These are phyloP conservation scores for Teratosphaeria pseudoeucalypti DNA, from an alignment of 2,329 filamentous ascomycete species.

Conservation along the genomic window DNA sequence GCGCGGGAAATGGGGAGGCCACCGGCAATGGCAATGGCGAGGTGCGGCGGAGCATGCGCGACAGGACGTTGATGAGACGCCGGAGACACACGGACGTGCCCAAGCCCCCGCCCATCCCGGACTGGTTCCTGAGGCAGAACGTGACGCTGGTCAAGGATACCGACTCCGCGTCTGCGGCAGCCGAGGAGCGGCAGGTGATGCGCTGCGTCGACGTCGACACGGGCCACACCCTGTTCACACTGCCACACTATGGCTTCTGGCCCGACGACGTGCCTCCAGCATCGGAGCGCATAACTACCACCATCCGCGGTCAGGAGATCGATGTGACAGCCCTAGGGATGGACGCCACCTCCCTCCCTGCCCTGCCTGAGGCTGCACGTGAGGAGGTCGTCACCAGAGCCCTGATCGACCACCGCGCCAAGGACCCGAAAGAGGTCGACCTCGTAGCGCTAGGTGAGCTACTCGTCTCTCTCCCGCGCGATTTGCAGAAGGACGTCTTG, in stretches of 20 bases:
- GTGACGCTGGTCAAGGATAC: slow-evolving; percentile 17
- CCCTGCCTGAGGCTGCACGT: background rate
- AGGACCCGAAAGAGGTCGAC: background rate
- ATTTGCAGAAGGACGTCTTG: slow-evolving; percentile 5
- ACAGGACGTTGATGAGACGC: slow-evolving; percentile 5
- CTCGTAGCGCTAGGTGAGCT: slow-evolving; percentile 2
- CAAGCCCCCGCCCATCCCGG: slow-evolving; percentile 24
- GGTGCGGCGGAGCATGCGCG: slow-evolving; percentile 11
- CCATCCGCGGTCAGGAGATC: slow-evolving; percentile 1
- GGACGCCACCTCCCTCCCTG: background rate
- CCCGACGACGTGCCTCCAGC: background rate
- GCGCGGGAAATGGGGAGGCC: slow-evolving; percentile 3
- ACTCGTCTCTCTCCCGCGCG: slow-evolving; percentile 2
- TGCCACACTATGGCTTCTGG: slow-evolving; percentile 14
- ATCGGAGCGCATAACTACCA: background rate
- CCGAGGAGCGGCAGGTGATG: slow-evolving; percentile 7
- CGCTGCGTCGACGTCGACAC: slow-evolving; percentile 22
- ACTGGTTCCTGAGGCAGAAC: slow-evolving; percentile 29
- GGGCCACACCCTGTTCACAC: slow-evolving; percentile 21
- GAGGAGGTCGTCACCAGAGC: background rate
- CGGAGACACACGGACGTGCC: slow-evolving; percentile 10
- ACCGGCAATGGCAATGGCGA: slow-evolving; percentile 2
- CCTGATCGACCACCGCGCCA: background rate
- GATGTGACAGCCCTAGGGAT: slow-evolving; percentile 1
- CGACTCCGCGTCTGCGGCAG: background rate